phyloP scores from a whole-genome alignment of 2,329 filamentous ascomycete genomes.

The Coniochaeta sp. region DNA sequence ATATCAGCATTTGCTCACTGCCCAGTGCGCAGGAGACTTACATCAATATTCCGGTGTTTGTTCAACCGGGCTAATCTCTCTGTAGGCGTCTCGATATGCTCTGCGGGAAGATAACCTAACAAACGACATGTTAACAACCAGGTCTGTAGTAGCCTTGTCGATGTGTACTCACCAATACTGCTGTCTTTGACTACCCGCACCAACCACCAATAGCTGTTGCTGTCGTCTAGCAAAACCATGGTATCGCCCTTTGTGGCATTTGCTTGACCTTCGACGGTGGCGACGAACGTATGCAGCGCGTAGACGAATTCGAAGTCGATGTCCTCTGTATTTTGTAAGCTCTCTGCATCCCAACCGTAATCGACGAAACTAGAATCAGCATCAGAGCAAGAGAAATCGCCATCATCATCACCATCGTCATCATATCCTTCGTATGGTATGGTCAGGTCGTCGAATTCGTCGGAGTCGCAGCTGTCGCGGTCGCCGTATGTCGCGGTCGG shows the following conservation, averaged over 20 bases:
- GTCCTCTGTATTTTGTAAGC: constrained; percentile 93
- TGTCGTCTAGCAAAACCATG: constrained; percentile 96
- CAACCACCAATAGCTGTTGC: constrained; percentile 99
- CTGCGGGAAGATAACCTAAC: constrained; percentile 85
- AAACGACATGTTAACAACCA: constrained; percentile 4
- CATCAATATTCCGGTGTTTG: constrained; percentile 97
- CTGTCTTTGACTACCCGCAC: constrained; percentile 96
- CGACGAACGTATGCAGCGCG: constrained; percentile 93
- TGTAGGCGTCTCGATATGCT: constrained; percentile 97
- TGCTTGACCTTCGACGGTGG: constrained; percentile 94
- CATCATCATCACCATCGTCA: constrained; percentile 55
- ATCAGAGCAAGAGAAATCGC: constrained; percentile 46
- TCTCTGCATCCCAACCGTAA: constrained; percentile 67
- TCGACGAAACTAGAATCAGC: constrained; percentile 55
- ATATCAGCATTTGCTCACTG: constrained; percentile 17
- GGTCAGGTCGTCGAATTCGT: constrained; percentile 25
- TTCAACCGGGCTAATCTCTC: constrained; percentile 89
- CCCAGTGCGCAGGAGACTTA: constrained; percentile 37
- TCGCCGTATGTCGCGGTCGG: constrained; percentile 5
- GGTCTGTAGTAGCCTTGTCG: constrained; percentile 12
- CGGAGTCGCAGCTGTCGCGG: constrained; percentile 15
- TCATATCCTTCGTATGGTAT: constrained; percentile 35
- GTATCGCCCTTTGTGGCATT: constrained; percentile 98
- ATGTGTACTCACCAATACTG: constrained; percentile 61
- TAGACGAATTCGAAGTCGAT: constrained; percentile 99